Conservation (phyloP, 441 rosid species). For the Adansonia grandidieri region DNA sequence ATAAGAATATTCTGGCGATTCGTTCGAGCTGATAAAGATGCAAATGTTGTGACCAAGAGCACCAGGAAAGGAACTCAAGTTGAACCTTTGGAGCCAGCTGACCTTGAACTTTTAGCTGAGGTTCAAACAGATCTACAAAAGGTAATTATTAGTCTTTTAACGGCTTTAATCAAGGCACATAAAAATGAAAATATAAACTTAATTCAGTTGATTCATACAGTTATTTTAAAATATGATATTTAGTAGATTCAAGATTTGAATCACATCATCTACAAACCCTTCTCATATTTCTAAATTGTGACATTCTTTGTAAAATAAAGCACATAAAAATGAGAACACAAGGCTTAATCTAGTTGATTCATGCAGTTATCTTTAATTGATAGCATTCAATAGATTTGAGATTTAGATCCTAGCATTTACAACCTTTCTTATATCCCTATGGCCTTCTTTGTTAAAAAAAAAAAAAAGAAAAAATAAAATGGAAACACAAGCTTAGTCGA, state of each 20-base stretch:
- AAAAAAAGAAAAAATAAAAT: too few species aligned
- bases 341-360: too few species aligned
- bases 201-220: background rate
- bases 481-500: too few species aligned
- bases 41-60: conserved; percentile 43
- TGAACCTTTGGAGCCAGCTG: conserved; percentile 59
- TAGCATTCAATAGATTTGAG: too few species aligned
- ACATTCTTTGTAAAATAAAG: too few species aligned
- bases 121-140: conserved; percentile 60
- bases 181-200: background rate
- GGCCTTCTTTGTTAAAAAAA: too few species aligned
- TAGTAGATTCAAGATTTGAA: background rate
- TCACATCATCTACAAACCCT: background rate
- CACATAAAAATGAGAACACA: too few species aligned
- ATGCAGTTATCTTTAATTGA: too few species aligned
- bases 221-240: background rate
- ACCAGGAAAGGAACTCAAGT: conserved; percentile 49
- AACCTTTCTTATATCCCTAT: too few species aligned
- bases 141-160: conserved; percentile 43
- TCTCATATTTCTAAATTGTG: too few species aligned
- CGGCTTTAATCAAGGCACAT: background rate
- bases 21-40: conserved; percentile 74
- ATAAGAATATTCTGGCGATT: conserved; percentile 82
- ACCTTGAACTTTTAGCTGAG: conserved; percentile 54
- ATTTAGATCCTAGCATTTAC: too few species aligned